Evolutionary conservation across 1,139 yeast genomes (phyloP), one percentile per base, ranked within the genome.

Genomic region (Blastobotrys petasosporus): DNA sequence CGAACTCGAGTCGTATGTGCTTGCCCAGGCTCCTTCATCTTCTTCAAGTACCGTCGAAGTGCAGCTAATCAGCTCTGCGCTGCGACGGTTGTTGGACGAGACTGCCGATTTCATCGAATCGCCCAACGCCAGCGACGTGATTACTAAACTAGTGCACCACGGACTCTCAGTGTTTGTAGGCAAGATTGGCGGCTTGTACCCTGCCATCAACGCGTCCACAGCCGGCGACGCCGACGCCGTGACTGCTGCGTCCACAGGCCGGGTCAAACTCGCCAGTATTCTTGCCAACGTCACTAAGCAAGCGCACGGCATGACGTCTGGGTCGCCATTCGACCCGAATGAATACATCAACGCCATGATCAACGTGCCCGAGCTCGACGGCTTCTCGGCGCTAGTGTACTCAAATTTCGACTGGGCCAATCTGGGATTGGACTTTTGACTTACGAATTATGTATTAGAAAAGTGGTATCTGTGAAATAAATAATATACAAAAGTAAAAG

Each of bases 381-480:
- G 88, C 51, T 76, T 90, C 57, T 82, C 95, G 66, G 97, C 97
- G 4, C 76, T 88, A 56, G 92, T 90, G 8, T 90, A 90, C 64
- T 83, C 95, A 31, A 87, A 87, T 61, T 86, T 85, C 64, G 85
- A 80, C 40, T 58, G 62, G 62, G 39, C 54, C 29, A 49, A 41
- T 36, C 40, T 54, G 25, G 52, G 55, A 10, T 38, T 41, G 25
- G 41, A 9, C 32, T 32, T 36, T 11, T 13, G 38, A 38, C 25
- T 20, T n/a, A n/a, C n/a, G n/a, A n/a, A 32, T 7, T 20, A 20
- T 29, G 25, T 4, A 20, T 4, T 4, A 20, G 7, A 20, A 20
- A 20, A 20, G 7, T 20, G 6, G 25, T 4, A 20, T 4, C 4
- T 20, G 25, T 20, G 25, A 20, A n/a, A 20, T 20, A 20, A 20